Conservation (phyloP, 257 asterid genomes). For the Nicotiana benthamiana region DNA sequence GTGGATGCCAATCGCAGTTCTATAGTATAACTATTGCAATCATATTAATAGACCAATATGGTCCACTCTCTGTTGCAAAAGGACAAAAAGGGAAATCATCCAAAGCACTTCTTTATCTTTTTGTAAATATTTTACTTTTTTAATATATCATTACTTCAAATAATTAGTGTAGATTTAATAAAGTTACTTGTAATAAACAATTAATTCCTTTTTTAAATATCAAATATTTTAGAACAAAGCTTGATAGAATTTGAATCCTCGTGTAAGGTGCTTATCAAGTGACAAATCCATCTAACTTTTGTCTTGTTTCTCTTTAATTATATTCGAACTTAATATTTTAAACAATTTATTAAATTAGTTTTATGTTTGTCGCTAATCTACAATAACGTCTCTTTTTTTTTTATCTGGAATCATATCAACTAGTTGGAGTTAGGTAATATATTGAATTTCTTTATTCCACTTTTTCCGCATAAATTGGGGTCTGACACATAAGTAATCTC, state of each 20-base stretch:
- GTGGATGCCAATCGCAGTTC: background rate
- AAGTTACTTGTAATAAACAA: too few relatives aligned
- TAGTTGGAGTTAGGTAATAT: background rate
- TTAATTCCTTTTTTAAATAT: too few relatives aligned
- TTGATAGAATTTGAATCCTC: too few relatives aligned
- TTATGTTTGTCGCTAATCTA: background rate
- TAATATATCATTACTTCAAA: too few relatives aligned
- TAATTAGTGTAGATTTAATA: too few relatives aligned
- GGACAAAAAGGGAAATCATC: background rate
- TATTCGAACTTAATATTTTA: background rate
- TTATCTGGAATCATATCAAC: background rate
- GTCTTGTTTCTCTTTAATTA: background rate
- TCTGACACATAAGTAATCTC: constrained; percentile 21
- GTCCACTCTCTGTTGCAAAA: background rate
- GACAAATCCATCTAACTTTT: too few relatives aligned
- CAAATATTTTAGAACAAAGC: too few relatives aligned
- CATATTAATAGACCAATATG: background rate
- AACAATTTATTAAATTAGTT: background rate
- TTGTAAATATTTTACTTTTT: too few relatives aligned
- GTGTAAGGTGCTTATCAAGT: too few relatives aligned
- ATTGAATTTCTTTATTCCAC: background rate
- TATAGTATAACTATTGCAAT: background rate
- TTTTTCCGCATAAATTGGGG: constrained; percentile 28
- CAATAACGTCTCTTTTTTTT: background rate
- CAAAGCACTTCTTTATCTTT: background rate